phyloP scores from a whole-genome alignment of 2,329 filamentous ascomycete genomes.

The Celoporthe dispersa region DNA sequence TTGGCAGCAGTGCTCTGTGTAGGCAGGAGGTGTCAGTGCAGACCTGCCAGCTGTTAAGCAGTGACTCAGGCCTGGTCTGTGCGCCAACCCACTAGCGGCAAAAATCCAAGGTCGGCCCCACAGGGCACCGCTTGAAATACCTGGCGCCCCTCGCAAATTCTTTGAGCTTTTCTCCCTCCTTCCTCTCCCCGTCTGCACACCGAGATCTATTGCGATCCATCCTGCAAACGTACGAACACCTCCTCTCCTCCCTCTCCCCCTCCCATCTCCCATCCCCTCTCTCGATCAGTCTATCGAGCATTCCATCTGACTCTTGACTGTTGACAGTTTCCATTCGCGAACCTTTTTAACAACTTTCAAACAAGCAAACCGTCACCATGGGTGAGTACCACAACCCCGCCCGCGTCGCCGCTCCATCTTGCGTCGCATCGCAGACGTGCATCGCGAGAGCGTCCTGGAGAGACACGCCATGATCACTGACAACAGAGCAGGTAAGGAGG shows the following conservation, averaged over 20 bases:
- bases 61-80: constrained; percentile 19
- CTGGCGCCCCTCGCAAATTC: constrained; percentile 27
- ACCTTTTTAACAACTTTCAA: constrained; percentile 24
- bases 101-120: constrained; percentile 21
- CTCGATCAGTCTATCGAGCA: constrained; percentile 14
- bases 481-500: constrained; percentile 67
- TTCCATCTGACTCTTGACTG: constrained; percentile 17
- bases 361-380: constrained; percentile 27
- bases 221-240: constrained; percentile 29
- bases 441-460: neutral
- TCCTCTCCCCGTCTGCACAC: constrained; percentile 28
- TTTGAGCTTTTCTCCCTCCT: constrained; percentile 28
- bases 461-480: neutral
- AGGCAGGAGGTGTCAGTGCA: neutral
- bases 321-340: constrained; percentile 25
- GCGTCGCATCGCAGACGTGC: neutral
- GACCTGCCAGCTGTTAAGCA: constrained; percentile 5
- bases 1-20: neutral
- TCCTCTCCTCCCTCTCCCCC: neutral
- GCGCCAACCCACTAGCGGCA: constrained; percentile 16
- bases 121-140: constrained; percentile 25
- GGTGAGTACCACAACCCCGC: constrained; percentile 24
- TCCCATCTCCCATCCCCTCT: neutral
- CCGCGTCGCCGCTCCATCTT: neutral
- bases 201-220: constrained; percentile 31